Evolutionary conservation across 139 green algal genomes (phyloP).

Genomic region (Ettlia oleoabundans): DNA sequence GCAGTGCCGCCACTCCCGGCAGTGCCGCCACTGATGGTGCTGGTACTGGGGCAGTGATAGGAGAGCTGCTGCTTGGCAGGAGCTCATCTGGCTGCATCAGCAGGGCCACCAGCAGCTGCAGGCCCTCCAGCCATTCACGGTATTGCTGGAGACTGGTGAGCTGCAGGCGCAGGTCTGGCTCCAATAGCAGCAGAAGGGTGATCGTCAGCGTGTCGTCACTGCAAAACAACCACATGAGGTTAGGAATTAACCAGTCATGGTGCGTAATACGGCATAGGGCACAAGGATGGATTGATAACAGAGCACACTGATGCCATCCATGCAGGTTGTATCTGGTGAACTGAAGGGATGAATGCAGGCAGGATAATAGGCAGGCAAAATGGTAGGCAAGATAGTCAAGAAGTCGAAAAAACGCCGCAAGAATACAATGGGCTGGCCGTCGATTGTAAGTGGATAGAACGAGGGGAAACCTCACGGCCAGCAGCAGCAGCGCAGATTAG

Average conservation of each 20-base stretch:
- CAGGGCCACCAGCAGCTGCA: constrained; percentile 48
- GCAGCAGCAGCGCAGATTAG: not conserved
- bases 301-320: too few relatives aligned
- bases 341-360: too few relatives aligned
- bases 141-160: constrained; percentile 32
- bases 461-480: constrained; percentile 22
- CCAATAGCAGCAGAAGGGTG: constrained; percentile 45
- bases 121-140: constrained; percentile 37
- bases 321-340: too few relatives aligned
- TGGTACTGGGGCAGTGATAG: too few relatives aligned
- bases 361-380: too few relatives aligned
- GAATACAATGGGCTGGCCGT: not conserved
- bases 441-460: too few relatives aligned
- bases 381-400: too few relatives aligned
- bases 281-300: too few relatives aligned
- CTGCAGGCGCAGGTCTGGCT: constrained; percentile 54
- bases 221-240: not conserved
- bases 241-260: too few relatives aligned
- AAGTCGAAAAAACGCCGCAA: not conserved
- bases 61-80: not conserved
- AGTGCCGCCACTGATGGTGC: not conserved
- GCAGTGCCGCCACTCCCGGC: not conserved
- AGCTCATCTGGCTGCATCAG: constrained; percentile 47
- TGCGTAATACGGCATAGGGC: too few relatives aligned
- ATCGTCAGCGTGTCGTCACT: constrained; percentile 47